A percentile compares a stretch with the other conserved stretches of the same genome.
Conservation (phyloP, 83 land plant genomes). For the Larix sibirica region DNA sequence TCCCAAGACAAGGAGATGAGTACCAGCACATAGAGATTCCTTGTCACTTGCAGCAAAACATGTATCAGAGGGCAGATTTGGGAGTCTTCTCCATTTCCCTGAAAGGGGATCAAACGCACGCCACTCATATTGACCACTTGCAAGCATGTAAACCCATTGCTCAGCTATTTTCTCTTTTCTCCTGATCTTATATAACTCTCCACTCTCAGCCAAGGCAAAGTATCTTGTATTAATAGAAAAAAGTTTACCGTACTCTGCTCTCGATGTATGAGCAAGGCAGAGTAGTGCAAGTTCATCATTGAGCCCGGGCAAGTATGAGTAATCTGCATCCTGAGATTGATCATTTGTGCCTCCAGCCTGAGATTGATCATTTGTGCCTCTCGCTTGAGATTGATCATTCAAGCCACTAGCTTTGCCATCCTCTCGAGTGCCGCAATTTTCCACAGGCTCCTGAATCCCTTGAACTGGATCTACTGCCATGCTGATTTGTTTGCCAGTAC, state of each 20-base stretch:
- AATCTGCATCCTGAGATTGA: slow-evolving; percentile 63
- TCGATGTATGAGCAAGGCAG: slow-evolving; percentile 37
- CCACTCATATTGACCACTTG: slow-evolving; percentile 39
- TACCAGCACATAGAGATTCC: slow-evolving; percentile 51
- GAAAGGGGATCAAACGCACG: slow-evolving; percentile 31
- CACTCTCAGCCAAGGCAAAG: slow-evolving; percentile 26
- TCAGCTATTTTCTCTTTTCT: slow-evolving; percentile 33
- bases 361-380: slow-evolving; percentile 23
- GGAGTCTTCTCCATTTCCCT: slow-evolving; percentile 26
- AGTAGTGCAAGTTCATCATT: slow-evolving; percentile 41
- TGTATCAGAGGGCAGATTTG: slow-evolving; percentile 34
- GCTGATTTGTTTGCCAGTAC: too few relatives aligned
- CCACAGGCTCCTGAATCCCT: not conserved
- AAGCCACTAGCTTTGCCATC: not conserved
- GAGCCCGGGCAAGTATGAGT: slow-evolving; percentile 24
- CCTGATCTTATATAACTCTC: slow-evolving; percentile 38
- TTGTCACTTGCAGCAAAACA: slow-evolving; percentile 38
- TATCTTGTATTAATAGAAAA: slow-evolving; percentile 28
- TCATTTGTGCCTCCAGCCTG: slow-evolving; percentile 41
- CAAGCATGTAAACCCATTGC: slow-evolving; percentile 38
- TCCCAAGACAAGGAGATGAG: slow-evolving; percentile 49
- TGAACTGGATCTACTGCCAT: not conserved
- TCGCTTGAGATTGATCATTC: slow-evolving; percentile 34
- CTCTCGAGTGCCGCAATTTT: not conserved
- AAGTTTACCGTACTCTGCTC: slow-evolving; percentile 40